Evolutionary conservation across 306 rosid species (phyloP), one percentile per base, ranked within the genome.

Genomic region (Casuarina equisetifolia): DNA sequence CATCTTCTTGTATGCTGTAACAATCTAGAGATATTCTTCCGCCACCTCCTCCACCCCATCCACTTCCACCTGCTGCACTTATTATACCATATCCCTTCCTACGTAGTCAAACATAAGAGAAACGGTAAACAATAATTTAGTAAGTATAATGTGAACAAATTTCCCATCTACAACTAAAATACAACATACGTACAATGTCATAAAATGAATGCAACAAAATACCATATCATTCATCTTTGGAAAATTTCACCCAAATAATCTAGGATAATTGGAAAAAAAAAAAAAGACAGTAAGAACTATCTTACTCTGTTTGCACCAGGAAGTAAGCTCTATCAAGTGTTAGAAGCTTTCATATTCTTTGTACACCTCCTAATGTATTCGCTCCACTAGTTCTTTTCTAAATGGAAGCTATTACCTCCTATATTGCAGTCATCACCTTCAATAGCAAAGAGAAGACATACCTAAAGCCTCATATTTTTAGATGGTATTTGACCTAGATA

Each of bases 21-120:
- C 98, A 92, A 77, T 91, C 96, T 76, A 95, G 93, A 70, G 98
- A 95, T 76, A 95, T 87, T 87, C 98, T 92, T 84, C 98, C 98
- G 72, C 98, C 98, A 13, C 98, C 98, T 42, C 98, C 98, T 73
- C 98, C 98, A 81, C 98, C 98, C 97, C 96, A 91, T 78, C 98
- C 98, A 63, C 69, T 83, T 79, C 98, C 98, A 59, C 98, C 98
- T 67, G 97, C 97, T 43, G 98, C 98, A 85, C 97, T 91, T 83
- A 95, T 86, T 49, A 80, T 87, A 79, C 98, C 98, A 81, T 83
- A 86, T 75, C 98, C 98, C 86, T 91, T 95, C 92, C 98, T 95
- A 82, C 81, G 79, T 80, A 72, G 80, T 76, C 76, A 35, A 57
- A 79, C 4, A 80, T 48, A 78, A 77, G 57, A 72, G 64, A 74